phyloP scores from a whole-genome alignment of 106 monocot genomes.

The Hemerocallis citrina region DNA sequence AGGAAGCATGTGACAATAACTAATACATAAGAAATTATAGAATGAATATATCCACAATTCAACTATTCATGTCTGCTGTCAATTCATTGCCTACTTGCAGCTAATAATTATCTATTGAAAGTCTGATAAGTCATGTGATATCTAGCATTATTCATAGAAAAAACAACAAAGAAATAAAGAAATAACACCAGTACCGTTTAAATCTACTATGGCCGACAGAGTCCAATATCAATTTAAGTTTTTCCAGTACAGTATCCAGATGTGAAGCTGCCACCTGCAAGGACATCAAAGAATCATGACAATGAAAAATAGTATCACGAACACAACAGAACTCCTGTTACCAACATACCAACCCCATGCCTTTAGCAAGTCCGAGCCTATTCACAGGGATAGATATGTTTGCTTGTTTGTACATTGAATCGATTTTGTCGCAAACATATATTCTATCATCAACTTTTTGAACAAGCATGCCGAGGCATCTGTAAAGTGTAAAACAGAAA shows the following conservation, averaged over 20 bases:
- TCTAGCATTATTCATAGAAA: not conserved
- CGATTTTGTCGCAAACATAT: conserved; percentile 85
- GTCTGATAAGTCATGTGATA: not conserved
- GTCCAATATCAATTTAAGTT: conserved; percentile 80
- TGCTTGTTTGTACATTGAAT: conserved; percentile 85
- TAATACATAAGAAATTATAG: no score
- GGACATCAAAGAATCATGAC: not conserved
- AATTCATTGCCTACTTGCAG: no score
- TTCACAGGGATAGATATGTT: conserved; percentile 76
- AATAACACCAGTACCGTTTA: conserved; percentile 41
- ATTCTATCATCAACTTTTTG: conserved; percentile 90
- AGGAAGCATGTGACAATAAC: no score
- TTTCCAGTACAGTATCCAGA: conserved; percentile 86
- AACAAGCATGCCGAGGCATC: conserved; percentile 93
- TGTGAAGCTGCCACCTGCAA: conserved; percentile 91
- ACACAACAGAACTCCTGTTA: not conserved
- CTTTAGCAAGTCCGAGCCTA: conserved; percentile 94
- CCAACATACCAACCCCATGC: conserved; percentile 94
- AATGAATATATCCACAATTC: not conserved
- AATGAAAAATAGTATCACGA: not conserved
- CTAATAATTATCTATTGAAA: not conserved
- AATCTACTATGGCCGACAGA: conserved; percentile 71
- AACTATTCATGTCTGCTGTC: not conserved
- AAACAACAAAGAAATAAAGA: not conserved
- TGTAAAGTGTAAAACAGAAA: conserved; percentile 19